Evolutionary conservation across 1,284 basidiomycete species (phyloP).

Genomic region (Taiwanofungus camphoratus): DNA sequence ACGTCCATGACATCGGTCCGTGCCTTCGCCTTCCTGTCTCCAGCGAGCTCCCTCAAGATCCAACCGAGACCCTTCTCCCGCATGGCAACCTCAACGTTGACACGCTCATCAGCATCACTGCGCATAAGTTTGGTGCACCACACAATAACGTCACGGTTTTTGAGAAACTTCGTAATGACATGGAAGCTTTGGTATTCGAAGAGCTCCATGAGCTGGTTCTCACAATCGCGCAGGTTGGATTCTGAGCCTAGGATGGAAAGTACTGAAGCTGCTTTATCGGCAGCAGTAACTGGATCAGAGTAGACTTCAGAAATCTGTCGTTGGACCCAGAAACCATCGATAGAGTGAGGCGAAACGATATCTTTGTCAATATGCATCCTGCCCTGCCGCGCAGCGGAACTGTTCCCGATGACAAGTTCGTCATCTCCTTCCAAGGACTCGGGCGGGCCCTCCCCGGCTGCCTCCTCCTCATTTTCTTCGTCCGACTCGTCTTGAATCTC

Average conservation of each 20-base stretch:
- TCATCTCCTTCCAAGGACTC: constrained; percentile 48
- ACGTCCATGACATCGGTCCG: constrained; percentile 73
- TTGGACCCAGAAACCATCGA: constrained; percentile 99
- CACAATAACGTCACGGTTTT: constrained; percentile 93
- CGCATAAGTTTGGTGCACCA: constrained; percentile 98
- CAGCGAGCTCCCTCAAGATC: constrained; percentile 87
- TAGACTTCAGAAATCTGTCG: constrained; percentile 89
- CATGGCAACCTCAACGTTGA: constrained; percentile 98
- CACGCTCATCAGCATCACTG: constrained; percentile 83
- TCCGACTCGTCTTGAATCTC: constrained; percentile 77
- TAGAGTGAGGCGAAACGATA: constrained; percentile 82
- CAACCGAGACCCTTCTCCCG: constrained; percentile 94
- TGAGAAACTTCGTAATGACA: constrained; percentile 86
- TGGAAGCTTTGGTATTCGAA: constrained; percentile 95
- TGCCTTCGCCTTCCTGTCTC: constrained; percentile 62
- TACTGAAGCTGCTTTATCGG: constrained; percentile 85
- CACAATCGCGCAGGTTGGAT: constrained; percentile 87
- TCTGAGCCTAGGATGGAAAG: constrained; percentile 89
- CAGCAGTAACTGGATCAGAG: constrained; percentile 90
- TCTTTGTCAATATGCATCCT: constrained; percentile 67
- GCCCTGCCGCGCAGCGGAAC: constrained; percentile 36
- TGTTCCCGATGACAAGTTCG: constrained; percentile 70
- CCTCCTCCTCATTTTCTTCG: constrained; percentile 63
- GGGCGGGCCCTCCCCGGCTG: constrained; percentile 37
- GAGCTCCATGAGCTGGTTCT: constrained; percentile 96